Base-by-base conservation (phyloP, 2,329 filamentous ascomycete species). In the Nothophoma quercina region DNA sequence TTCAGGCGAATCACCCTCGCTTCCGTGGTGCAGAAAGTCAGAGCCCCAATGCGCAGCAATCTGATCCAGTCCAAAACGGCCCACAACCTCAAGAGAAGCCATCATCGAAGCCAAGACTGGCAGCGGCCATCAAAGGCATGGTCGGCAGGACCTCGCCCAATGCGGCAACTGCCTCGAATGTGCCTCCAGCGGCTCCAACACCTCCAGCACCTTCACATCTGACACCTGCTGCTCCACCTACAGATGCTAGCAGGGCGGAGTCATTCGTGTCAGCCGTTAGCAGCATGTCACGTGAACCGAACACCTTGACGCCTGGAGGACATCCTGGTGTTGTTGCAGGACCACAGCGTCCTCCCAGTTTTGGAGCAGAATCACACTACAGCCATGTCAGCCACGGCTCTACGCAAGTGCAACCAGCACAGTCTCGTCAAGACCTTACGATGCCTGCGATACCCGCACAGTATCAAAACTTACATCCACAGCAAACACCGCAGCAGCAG, bases 61-160 rank as follows among this genome's bases (percentile, higher is more conserved):
- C 60, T 12, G 43, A 47, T 9, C 38, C 55, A 10, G 42, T 10
- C 7, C 49, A 62, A 7, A 72, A 77, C 12, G 29, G 43, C 23
- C 26, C 43, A 5, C 64, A 55, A 18, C 56, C 51, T 30, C 61
- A 68, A 12, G 65, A 65, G 19, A 71, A 71, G 48, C 22, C 48
- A 10, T 62, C 63, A 7, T 56, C 60, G 0, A 67, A 62, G 19
- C 65, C 66, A 16, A 69, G 63, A 23, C 33, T 72, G n/a, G 59
- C 65, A 13, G 69, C 65, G n/a, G 63, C 84, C n/a, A 80, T 85
- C 56, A 83, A 81, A 56, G 58, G 49, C 13, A 47, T 72, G 19
- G 69, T 58, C 32, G 62, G 65, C 36, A 69, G 68, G 42, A 50
- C 55, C 15, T 60, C 63, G 26, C 35, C 55, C 19, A 59, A 53